Evolutionary conservation across 208 protist species (phyloP), one percentile per base, ranked within the genome.

Genomic region (Leishmania tarentolae): DNA sequence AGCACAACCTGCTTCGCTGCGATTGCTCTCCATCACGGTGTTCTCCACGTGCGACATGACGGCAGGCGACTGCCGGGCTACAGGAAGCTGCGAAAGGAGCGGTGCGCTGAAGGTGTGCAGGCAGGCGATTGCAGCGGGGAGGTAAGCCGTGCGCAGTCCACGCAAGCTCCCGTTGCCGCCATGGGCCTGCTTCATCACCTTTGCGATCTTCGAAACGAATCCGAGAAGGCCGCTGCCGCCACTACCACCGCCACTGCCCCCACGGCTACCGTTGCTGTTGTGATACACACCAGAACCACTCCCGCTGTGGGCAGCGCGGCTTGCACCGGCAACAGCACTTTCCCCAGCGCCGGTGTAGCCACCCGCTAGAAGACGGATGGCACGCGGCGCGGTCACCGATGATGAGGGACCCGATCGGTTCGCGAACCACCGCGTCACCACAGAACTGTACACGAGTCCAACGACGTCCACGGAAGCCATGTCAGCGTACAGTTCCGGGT

Each of bases 131-230:
- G 81, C 75, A 8, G 78, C 77, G 19, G 82, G 82, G 37, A 89
- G 68, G 82, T 84, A 84, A 66, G 76, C 72, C n/a, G 71, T 69
- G 50, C 72, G 79, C 79, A 81, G 56, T 17, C 76, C 82, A 15
- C 80, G 77, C 13, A 72, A 57, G 53, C 66, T n/a, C 8, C 71
- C 73, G 44, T 59, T 66, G 63, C 63, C 61, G 47, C 50, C 35
- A 35, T 61, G 28, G 47, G 50, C 53, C 35, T 79, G 35, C 77
- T 85, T 85, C 72, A 96, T 87, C n/a, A 86, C 90, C 73, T 92
- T 93, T 15, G 88, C 86, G n/a, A 90, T 90, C 79, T 91, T 94
- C 31, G 87, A 84, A 47, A 96, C 86, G 70, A 96, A 87, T 9
- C 78, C 74, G 3, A 83, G 84, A 76, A 88, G 53, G 19, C 87